Conservation (phyloP, 148 eudicot species). For the Gaultheria prostrata region DNA sequence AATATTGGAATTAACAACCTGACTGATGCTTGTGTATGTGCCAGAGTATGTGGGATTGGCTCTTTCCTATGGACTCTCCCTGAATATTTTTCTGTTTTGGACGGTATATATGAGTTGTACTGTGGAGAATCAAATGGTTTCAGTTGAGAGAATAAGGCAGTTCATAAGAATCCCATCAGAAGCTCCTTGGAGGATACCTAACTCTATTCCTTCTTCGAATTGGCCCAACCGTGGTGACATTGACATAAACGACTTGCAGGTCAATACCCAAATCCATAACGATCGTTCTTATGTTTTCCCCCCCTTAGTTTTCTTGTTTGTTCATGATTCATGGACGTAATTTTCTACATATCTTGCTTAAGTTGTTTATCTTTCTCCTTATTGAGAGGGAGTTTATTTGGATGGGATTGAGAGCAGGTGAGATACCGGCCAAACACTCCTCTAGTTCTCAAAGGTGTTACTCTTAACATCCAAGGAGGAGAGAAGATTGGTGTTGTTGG, state of each 20-base stretch:
- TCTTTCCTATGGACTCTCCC: slow-evolving; percentile 47
- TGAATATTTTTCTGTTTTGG: slow-evolving; percentile 32
- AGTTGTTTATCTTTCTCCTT: slow-evolving; percentile 8
- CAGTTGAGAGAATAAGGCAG: slow-evolving; percentile 53
- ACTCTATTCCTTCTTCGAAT: slow-evolving; percentile 27
- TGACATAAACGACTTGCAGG: slow-evolving; percentile 40
- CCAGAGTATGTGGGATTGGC: slow-evolving; percentile 44
- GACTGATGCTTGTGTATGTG: slow-evolving; percentile 11
- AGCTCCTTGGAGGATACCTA: slow-evolving; percentile 35
- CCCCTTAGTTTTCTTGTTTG: not conserved
- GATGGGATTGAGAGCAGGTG: slow-evolving; percentile 29
- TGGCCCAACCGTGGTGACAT: slow-evolving; percentile 47
- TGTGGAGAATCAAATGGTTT: slow-evolving; percentile 42
- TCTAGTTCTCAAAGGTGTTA: slow-evolving; percentile 40
- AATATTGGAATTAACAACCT: not conserved
- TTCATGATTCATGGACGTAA: not conserved
- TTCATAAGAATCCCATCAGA: slow-evolving; percentile 36
- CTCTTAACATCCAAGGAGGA: slow-evolving; percentile 38
- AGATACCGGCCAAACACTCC: slow-evolving; percentile 46
- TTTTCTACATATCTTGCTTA: not conserved
- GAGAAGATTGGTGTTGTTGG: slow-evolving; percentile 59
- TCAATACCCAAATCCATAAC: slow-evolving; percentile 11
- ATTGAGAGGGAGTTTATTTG: not conserved
- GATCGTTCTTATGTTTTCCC: not conserved
- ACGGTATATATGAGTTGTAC: slow-evolving; percentile 27